Evolutionary conservation across 306 rosid species (phyloP), one percentile per base, ranked within the genome.

Genomic region (Chamaecrista fasciculata): DNA sequence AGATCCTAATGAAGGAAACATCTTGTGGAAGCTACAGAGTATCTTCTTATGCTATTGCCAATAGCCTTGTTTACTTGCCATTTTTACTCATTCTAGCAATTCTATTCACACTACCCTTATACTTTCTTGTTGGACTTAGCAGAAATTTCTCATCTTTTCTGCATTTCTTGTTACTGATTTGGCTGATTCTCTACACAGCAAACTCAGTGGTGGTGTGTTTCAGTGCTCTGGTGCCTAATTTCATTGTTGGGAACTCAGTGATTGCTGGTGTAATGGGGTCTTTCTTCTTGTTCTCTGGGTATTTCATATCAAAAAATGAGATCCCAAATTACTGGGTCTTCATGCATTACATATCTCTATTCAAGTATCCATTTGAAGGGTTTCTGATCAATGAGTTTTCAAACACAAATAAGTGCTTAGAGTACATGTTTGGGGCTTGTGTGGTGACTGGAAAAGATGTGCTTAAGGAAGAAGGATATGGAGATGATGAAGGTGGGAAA

Each of bases 291-390:
- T 87, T 90, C 79, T 87, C 96, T 2, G 95, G 95, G 19, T 90
- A 90, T 83, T 87, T 90, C 86, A 90, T 90, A 47, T 78, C 96
- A 26, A 82, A 87, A 62, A 69, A 79, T 0, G 91, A 64, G 56
- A 87, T 85, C 24, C 96, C 96, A 1, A 60, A 69, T 15, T 90
- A 87, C 36, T 87, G 96, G 96, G 80, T 85, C 56, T 87, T 87
- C 85, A 90, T 90, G 95, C 96, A 90, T 68, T 87, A 76, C 63
- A 62, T 90, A 11, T 87, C 96, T 6, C 61, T 88, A 60, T 90
- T 85, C 42, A 87, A 90, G 86, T 87, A 87, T 69, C 96, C 96
- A 8, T 87, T 90, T 8, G 95, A 90, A 82, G 96, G 95, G 84
- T 84, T 90, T 72, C 61, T 90, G 62, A 75, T 85, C 51, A 87